Percentiles rank a stretch among this genome's conserved stretches.
These are phyloP conservation scores for Recurvomyces mirabilis DNA, from an alignment of 495 filamentous ascomycete genomes.

Conservation along the genomic window DNA sequence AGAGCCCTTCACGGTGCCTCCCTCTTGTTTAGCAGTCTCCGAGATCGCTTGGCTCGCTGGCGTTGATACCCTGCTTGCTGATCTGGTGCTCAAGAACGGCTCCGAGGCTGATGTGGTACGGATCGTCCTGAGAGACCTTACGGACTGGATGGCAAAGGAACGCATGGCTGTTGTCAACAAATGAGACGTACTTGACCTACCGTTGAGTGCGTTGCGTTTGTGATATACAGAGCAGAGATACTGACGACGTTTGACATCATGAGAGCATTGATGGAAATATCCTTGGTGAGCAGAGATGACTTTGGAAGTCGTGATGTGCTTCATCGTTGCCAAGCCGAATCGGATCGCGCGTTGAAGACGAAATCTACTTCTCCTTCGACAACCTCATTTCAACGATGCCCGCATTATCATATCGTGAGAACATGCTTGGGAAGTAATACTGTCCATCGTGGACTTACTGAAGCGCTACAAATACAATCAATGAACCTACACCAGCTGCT, in stretches of 20 bases:
- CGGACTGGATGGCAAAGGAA: too few species aligned
- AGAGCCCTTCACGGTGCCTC: constrained; percentile 28
- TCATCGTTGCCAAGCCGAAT: too few species aligned
- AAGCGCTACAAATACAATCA: too few species aligned
- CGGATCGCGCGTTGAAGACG: too few species aligned
- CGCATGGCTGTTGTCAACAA: neutral
- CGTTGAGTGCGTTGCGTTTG: too few species aligned
- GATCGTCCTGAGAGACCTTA: neutral
- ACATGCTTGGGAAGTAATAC: too few species aligned
- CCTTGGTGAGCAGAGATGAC: too few species aligned
- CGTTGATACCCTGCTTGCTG: constrained; percentile 5
- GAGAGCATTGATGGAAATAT: neutral
- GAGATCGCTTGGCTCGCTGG: constrained; percentile 22
- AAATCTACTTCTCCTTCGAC: neutral
- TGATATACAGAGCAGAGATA: neutral
- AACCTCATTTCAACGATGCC: neutral
- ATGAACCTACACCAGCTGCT: neutral
- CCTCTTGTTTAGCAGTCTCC: constrained; percentile 26
- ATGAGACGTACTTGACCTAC: neutral
- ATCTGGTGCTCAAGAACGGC: neutral
- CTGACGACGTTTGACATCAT: neutral
- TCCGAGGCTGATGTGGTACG: neutral
- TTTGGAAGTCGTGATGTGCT: too few species aligned
- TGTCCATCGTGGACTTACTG: too few species aligned
- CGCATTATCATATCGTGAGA: neutral